Conservation (phyloP, 2,329 filamentous ascomycete species). For the Aspergillus versicolor region DNA sequence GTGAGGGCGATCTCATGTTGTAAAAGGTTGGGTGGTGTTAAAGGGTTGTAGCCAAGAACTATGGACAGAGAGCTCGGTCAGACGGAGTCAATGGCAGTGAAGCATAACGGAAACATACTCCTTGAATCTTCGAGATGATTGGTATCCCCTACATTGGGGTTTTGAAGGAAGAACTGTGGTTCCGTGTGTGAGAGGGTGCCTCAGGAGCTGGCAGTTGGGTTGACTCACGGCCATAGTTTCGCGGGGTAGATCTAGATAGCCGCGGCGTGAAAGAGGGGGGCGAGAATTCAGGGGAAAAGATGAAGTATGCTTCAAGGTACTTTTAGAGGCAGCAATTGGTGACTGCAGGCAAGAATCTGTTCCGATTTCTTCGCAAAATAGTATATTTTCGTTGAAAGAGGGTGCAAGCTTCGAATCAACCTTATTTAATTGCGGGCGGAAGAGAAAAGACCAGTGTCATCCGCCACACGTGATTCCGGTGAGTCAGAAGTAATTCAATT, state of each 20-base stretch:
- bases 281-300: not conserved
- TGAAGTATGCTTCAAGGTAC: not conserved
- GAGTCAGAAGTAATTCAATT: slow-evolving; percentile 1
- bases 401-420: not conserved
- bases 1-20: slow-evolving; percentile 78
- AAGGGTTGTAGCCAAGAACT: slow-evolving; percentile 88
- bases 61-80: slow-evolving; percentile 9
- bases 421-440: not conserved
- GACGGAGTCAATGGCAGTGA: not conserved
- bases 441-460: not conserved
- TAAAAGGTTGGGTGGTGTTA: slow-evolving; percentile 90
- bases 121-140: slow-evolving; percentile 76
- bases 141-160: slow-evolving; percentile 75
- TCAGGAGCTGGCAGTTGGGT: slow-evolving; percentile 11
- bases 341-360: not conserved
- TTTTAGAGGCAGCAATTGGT: not conserved
- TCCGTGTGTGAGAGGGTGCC: slow-evolving; percentile 9
- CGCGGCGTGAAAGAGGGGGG: not conserved
- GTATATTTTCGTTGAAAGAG: slow-evolving; percentile 6
- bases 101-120: slow-evolving; percentile 56
- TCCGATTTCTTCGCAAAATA: not conserved
- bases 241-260: slow-evolving; percentile 18
- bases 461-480: slow-evolving; percentile 29
- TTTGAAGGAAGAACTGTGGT: slow-evolving; percentile 70
- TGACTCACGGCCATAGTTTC: slow-evolving; percentile 36